phyloP scores from a whole-genome alignment of 106 monocot species.

The Narthecium ossifragum region DNA sequence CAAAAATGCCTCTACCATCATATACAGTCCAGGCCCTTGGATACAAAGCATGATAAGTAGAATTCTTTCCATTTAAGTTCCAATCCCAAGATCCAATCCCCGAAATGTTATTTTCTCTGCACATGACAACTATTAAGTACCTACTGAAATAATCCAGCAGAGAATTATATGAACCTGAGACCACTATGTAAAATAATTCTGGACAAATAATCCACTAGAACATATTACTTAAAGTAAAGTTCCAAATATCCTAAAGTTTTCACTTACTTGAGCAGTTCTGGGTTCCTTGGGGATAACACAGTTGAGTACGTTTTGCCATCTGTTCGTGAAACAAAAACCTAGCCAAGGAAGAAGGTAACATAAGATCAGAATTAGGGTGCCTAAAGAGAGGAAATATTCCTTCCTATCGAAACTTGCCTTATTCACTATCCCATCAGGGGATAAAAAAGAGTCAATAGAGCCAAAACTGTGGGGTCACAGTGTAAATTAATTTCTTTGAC shows the following conservation, averaged over 20 bases:
- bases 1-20: slow-evolving; percentile 57
- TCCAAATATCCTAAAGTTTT: neutral
- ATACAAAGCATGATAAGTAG: slow-evolving; percentile 82
- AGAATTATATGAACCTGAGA: neutral
- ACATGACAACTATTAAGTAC: slow-evolving; percentile 5
- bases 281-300: slow-evolving; percentile 47
- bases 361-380: no score
- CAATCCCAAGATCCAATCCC: slow-evolving; percentile 93
- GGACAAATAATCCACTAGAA: neutral
- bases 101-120: slow-evolving; percentile 48
- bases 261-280: slow-evolving; percentile 61
- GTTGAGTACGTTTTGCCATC: slow-evolving; percentile 63
- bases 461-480: no score
- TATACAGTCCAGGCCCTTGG: slow-evolving; percentile 94
- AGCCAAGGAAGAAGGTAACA: neutral
- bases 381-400: no score
- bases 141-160: no score
- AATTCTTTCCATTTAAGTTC: slow-evolving; percentile 65
- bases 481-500: no score
- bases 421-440: no score
- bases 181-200: neutral
- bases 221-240: neutral
- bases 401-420: no score
- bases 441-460: no score
- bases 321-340: slow-evolving; percentile 77